Conservation (phyloP, 306 rosid genomes). For the Cucurbita ficifolia region DNA sequence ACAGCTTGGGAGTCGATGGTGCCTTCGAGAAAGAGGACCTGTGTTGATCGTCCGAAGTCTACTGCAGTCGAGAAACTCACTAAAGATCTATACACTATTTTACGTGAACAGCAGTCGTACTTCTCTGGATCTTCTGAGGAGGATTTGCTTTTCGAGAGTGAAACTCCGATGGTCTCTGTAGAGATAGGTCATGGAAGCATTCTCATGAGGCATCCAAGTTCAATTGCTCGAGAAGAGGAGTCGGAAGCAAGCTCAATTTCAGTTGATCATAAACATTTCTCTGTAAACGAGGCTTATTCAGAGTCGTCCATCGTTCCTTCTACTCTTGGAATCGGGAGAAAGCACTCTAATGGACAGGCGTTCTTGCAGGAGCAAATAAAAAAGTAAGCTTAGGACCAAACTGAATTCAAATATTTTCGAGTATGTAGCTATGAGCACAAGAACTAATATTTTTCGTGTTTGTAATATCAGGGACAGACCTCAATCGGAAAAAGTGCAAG, state of each 20-base stretch:
- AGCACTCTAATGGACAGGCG: slow-evolving; percentile 31
- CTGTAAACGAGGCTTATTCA: slow-evolving; percentile 54
- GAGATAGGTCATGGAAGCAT: slow-evolving; percentile 99
- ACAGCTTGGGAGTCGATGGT: slow-evolving; percentile 75
- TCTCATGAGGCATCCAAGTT: slow-evolving; percentile 91
- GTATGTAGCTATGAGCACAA: not conserved
- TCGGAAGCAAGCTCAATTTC: slow-evolving; percentile 97
- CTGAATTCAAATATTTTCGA: not conserved
- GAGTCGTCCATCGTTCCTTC: slow-evolving; percentile 24
- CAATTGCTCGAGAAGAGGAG: slow-evolving; percentile 75
- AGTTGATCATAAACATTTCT: slow-evolving; percentile 54
- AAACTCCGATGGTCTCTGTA: slow-evolving; percentile 88
- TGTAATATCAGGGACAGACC: slow-evolving; percentile 50
- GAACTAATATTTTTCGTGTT: slow-evolving; percentile 15
- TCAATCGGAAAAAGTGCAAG: slow-evolving; percentile 52
- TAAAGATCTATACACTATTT: slow-evolving; percentile 75
- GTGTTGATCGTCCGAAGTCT: slow-evolving; percentile 62
- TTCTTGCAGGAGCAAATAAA: slow-evolving; percentile 38
- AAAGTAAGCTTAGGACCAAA: slow-evolving; percentile 33
- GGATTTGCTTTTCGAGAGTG: slow-evolving; percentile 77
- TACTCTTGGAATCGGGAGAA: slow-evolving; percentile 33
- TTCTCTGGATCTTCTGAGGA: slow-evolving; percentile 87
- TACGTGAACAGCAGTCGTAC: slow-evolving; percentile 76
- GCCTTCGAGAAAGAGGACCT: slow-evolving; percentile 92
- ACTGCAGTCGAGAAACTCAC: slow-evolving; percentile 92